phyloP scores from a whole-genome alignment of 176 grass and related monocot genomes.

The Phragmites australis region DNA sequence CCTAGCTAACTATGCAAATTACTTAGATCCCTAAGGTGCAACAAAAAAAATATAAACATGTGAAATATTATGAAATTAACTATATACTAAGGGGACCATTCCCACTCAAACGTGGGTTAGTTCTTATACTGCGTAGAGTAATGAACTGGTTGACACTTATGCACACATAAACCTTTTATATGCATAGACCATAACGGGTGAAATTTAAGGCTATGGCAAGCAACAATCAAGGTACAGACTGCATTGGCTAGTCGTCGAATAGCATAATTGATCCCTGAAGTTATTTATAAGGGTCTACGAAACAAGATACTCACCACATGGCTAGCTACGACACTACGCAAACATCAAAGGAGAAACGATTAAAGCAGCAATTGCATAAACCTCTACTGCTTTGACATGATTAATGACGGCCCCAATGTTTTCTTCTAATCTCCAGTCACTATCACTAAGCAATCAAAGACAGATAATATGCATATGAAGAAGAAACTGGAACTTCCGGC shows the following conservation, averaged over 20 bases:
- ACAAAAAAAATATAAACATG: background rate
- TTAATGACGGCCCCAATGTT: background rate
- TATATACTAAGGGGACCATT: background rate
- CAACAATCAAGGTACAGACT: background rate
- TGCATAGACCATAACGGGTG: background rate
- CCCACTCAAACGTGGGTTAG: background rate
- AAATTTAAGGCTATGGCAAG: background rate
- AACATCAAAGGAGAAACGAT: background rate
- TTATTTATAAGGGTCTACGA: background rate
- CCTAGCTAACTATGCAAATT: background rate
- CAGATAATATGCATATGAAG: background rate
- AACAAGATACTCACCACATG: background rate
- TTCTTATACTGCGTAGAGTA: background rate
- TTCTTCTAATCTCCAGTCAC: background rate
- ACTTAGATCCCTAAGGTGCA: background rate
- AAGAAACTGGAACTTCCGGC: background rate
- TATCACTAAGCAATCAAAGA: background rate
- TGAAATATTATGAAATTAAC: background rate
- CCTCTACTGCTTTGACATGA: background rate
- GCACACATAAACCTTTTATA: background rate
- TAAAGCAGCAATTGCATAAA: background rate
- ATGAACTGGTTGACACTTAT: background rate
- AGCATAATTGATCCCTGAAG: background rate
- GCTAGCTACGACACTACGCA: background rate
- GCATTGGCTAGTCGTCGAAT: background rate